Evolutionary conservation across 225 moss, liverwort and hornwort species (phyloP), one percentile per base, ranked within the genome.

Genomic region (Sphagnum contortum): DNA sequence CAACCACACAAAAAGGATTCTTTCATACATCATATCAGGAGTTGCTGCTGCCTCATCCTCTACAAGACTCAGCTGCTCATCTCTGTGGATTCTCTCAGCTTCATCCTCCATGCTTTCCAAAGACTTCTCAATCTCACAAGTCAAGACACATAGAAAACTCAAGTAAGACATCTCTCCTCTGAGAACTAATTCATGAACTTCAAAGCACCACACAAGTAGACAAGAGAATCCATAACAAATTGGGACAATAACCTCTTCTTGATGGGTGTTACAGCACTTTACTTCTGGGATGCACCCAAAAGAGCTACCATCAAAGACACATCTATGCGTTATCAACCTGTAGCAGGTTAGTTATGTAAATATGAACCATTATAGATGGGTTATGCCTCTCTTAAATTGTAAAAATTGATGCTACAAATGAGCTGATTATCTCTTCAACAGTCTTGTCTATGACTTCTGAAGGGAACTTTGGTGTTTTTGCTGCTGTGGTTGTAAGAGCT

Each of bases 31-130:
- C 80, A 86, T 86, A 66, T 95, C 94, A 66, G 91, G 83, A 51
- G 91, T 84, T 55, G 94, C 94, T 11, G 91, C 91, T 54, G 91
- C 88, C 67, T 95, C 94, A 68, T 95, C 88, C 76, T 95, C 91
- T 66, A 95, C 49, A 12, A 95, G 69, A 65, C 79, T 81, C 44
- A 84, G 84, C 5, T 82, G 77, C 69, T 89, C 94, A 61, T 89
- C 88, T 64, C 73, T 83, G 70, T 95, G 91, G 6, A 91, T 50
- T 65, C 84, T 88, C 63, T 84, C 89, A 29, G 88, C 91, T 81
- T 92, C 91, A 59, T 88, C 91, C 74, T 95, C 94, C 83, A 90
- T 85, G 63, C 91, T 91, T 71, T 86, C 88, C 49, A 95, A 65
- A 57, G 94, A 86, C 68, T 86, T 89, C 59, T 89, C 91, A 29